These are phyloP conservation scores for Camellia lanceoleosa DNA, from an alignment of 148 eudicot species.

Conservation along the genomic window DNA sequence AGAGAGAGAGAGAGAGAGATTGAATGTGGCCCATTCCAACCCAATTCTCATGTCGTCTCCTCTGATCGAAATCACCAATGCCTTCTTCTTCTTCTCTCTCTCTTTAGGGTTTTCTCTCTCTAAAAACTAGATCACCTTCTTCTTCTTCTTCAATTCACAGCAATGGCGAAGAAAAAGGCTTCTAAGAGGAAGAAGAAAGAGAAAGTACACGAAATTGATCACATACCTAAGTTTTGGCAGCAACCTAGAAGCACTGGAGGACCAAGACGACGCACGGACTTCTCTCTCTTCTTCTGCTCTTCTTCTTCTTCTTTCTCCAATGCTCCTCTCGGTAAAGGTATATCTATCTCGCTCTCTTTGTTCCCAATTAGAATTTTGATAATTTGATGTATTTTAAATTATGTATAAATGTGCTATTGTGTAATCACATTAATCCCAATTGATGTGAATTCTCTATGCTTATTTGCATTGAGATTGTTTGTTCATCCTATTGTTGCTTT, in stretches of 20 bases:
- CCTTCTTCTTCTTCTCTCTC: neutral
- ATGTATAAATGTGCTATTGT: neutral
- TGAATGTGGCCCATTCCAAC: no score
- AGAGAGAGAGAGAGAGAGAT: no score
- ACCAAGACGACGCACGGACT: slow-evolving; percentile 32
- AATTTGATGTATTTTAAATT: neutral
- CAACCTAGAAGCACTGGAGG: slow-evolving; percentile 27
- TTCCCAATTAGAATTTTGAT: neutral
- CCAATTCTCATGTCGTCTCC: slow-evolving; percentile 8
- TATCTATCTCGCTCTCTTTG: neutral
- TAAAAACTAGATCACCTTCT: neutral
- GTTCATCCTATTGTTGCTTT: neutral
- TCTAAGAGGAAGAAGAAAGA: slow-evolving; percentile 14
- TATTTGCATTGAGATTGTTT: slow-evolving; percentile 1
- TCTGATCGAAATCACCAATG: neutral
- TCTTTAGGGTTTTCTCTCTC: neutral
- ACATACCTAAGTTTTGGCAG: slow-evolving; percentile 25
- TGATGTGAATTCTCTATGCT: neutral
- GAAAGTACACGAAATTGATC: slow-evolving; percentile 15
- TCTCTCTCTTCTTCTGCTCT: slow-evolving; percentile 23
- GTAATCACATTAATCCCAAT: neutral
- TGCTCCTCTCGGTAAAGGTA: slow-evolving; percentile 14
- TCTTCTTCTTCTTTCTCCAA: slow-evolving; percentile 18
- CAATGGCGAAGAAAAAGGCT: slow-evolving; percentile 28
- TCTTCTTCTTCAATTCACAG: neutral